phyloP scores from a whole-genome alignment of 805 yeast genomes.

The Candida railenensis region DNA sequence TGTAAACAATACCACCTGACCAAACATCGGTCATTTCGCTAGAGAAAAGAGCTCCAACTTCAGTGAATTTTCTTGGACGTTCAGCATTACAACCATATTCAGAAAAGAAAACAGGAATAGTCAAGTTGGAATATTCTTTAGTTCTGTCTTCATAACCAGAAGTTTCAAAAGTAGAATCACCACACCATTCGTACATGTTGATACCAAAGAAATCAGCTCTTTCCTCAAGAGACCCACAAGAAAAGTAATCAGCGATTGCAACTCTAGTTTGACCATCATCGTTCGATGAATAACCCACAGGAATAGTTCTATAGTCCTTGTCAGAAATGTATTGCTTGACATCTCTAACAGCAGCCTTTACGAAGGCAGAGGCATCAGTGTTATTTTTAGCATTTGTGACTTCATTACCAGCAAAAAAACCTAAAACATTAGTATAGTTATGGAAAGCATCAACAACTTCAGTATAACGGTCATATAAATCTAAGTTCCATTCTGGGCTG shows the following conservation, averaged over 20 bases:
- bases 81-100: constrained; percentile 84
- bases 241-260: constrained; percentile 77
- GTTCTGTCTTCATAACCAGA: constrained; percentile 77
- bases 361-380: constrained; percentile 89
- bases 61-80: constrained; percentile 74
- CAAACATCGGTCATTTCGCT: constrained; percentile 81
- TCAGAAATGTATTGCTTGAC: constrained; percentile 69
- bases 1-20: constrained; percentile 93
- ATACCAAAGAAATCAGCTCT: constrained; percentile 80
- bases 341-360: constrained; percentile 95
- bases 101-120: constrained; percentile 82
- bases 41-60: constrained; percentile 65
- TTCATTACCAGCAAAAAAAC: constrained; percentile 98
- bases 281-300: constrained; percentile 92
- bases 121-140: constrained; percentile 64
- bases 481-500: constrained; percentile 74
- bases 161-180: constrained; percentile 51
- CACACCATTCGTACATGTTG: constrained; percentile 91
- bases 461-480: constrained; percentile 73
- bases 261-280: constrained; percentile 84
- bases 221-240: constrained; percentile 70
- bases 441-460: constrained; percentile 78
- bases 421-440: constrained; percentile 77
- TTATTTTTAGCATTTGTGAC: constrained; percentile 82
- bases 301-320: constrained; percentile 71